A percentile compares a stretch with the other conserved stretches of the same genome.
Evolutionary conservation across 169 alveolate species (phyloP).

Genomic region (Eimeria sp.): DNA sequence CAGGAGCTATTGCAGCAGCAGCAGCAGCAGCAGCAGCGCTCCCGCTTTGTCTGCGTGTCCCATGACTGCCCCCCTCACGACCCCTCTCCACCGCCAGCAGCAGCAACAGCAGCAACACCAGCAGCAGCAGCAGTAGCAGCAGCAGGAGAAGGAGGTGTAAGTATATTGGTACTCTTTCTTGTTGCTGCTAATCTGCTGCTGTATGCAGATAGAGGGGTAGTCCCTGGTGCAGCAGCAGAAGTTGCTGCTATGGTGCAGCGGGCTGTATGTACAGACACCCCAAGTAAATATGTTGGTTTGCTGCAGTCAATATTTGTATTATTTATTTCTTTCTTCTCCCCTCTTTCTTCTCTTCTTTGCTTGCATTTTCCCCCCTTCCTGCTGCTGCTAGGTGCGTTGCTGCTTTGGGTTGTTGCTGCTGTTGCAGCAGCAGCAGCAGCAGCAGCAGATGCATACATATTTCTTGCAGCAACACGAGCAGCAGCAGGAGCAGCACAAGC

Average conservation of each 20-base stretch:
- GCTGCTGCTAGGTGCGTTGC: not conserved
- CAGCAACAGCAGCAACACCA: no score
- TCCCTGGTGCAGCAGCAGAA: not conserved
- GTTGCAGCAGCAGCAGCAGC: constrained; percentile 27
- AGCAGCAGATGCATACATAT: not conserved
- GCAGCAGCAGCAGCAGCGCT: no score
- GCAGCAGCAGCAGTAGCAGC: no score
- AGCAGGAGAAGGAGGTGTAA: no score
- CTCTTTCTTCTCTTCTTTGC: not conserved
- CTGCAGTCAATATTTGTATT: constrained; percentile 28
- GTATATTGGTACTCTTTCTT: no score
- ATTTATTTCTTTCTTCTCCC: not conserved
- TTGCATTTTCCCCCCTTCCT: not conserved
- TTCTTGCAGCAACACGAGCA: not conserved
- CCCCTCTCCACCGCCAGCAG: no score
- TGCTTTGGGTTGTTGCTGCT: not conserved
- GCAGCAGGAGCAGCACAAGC: constrained; percentile 58
- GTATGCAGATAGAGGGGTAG: constrained; percentile 18
- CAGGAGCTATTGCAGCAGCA: no score
- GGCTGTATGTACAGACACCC: not conserved
- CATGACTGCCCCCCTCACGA: no score
- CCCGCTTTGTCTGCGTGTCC: no score
- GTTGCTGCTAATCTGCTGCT: no score
- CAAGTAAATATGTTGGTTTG: constrained; percentile 27
- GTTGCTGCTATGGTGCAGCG: not conserved